Evolutionary conservation across 2,329 filamentous ascomycete species (phyloP).

Genomic region (Trichothecium roseum): DNA sequence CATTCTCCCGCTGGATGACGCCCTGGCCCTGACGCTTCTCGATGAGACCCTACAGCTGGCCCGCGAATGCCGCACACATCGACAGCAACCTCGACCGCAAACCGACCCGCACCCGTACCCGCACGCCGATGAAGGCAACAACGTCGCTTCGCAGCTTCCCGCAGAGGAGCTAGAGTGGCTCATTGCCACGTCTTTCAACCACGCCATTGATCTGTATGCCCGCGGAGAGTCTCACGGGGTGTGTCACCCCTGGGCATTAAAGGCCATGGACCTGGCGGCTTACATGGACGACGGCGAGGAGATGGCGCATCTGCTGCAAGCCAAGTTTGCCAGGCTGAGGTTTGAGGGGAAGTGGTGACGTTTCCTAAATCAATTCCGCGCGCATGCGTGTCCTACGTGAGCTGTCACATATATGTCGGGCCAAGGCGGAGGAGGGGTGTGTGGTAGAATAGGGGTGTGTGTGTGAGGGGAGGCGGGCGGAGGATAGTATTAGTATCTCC

Average conservation of each 20-base stretch:
- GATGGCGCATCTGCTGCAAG: constrained; percentile 29
- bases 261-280: constrained; percentile 51
- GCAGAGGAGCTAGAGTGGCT: constrained; percentile 65
- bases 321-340: constrained; percentile 21
- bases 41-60: constrained; percentile 51
- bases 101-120: constrained; percentile 3
- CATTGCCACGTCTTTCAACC: constrained; percentile 59
- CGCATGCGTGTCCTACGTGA: too few species aligned
- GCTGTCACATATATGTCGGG: too few species aligned
- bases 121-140: constrained; percentile 8
- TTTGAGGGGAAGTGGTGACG: neutral
- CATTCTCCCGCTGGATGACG: constrained; percentile 46
- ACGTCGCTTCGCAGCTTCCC: constrained; percentile 45
- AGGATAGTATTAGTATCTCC: too few species aligned
- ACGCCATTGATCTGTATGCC: constrained; percentile 55
- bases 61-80: constrained; percentile 29
- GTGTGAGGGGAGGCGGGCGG: too few species aligned
- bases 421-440: neutral
- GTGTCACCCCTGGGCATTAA: constrained; percentile 51
- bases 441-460: too few species aligned
- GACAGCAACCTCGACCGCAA: too few species aligned
- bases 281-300: constrained; percentile 43
- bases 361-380: too few species aligned
- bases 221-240: constrained; percentile 36
- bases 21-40: constrained; percentile 47